These are phyloP conservation scores for Aspergillus neotritici DNA, from an alignment of 2,329 filamentous ascomycete genomes.

Conservation along the genomic window DNA sequence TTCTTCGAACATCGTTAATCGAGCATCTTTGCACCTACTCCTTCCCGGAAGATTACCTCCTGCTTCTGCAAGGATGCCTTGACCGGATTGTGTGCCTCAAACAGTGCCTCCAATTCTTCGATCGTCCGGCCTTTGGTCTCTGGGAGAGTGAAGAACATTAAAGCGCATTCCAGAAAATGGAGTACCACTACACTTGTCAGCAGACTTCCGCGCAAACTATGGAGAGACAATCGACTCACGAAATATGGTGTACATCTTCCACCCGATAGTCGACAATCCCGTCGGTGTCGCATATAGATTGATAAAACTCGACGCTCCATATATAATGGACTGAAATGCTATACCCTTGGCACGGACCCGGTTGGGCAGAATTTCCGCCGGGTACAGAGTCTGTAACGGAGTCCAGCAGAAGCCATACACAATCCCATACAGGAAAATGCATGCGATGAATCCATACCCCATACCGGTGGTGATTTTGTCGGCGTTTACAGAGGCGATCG, in stretches of 20 bases:
- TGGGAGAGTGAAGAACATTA: constrained; percentile 7
- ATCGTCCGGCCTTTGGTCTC: constrained; percentile 9
- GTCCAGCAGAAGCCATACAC: constrained; percentile 8
- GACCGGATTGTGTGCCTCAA: constrained; percentile 2
- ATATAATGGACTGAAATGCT: constrained; percentile 4
- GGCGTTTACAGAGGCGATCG: constrained; percentile 1
- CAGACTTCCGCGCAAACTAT: no score
- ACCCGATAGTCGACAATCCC: constrained; percentile 6
- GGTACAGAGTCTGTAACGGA: constrained; percentile 5
- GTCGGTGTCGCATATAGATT: constrained; percentile 7
- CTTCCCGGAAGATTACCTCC: constrained; percentile 2
- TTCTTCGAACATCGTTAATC: neutral
- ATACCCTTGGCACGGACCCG: constrained; percentile 7
- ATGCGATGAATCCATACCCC: constrained; percentile 9
- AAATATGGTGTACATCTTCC: constrained; percentile 8
- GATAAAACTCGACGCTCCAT: constrained; percentile 5
- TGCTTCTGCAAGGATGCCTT: constrained; percentile 3
- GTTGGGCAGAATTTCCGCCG: constrained; percentile 5
- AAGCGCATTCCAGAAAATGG: constrained; percentile 4
- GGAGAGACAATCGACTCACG: neutral
- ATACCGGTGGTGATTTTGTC: constrained; percentile 1
- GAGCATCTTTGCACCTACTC: constrained; percentile 2
- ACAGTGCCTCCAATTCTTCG: constrained; percentile 5
- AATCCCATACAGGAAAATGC: constrained; percentile 6
- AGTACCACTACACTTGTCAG: constrained; percentile 4